Evolutionary conservation across 2,329 filamentous ascomycete species (phyloP).

Genomic region (Fusarium sp.): DNA sequence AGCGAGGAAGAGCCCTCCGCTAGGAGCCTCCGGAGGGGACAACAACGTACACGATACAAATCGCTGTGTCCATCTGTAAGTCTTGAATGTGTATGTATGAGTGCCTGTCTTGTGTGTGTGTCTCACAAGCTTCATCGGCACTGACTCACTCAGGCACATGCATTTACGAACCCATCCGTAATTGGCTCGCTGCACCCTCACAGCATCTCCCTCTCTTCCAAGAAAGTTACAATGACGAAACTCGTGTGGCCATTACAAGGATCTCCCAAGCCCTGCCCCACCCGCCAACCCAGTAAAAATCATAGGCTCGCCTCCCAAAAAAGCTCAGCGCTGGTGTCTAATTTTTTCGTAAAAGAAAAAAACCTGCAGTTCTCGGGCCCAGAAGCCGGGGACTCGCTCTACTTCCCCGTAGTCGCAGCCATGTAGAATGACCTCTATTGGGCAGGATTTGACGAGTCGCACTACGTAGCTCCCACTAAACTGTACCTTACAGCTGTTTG

Average conservation of each 20-base stretch:
- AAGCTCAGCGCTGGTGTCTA: slow-evolving; percentile 29
- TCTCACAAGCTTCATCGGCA: background rate
- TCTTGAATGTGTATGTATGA: background rate
- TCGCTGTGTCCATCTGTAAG: background rate
- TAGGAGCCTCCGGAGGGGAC: background rate
- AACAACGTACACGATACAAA: background rate
- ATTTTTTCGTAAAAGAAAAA: slow-evolving; percentile 2
- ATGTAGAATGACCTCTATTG: slow-evolving; percentile 8
- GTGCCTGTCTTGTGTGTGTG: background rate
- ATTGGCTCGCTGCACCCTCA: background rate
- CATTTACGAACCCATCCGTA: background rate
- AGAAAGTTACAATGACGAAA: slow-evolving; percentile 37
- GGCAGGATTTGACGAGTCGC: background rate
- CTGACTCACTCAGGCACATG: background rate
- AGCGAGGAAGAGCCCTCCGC: background rate
- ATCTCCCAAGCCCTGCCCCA: slow-evolving; percentile 34
- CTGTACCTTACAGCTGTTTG: background rate
- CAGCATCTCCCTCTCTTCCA: background rate
- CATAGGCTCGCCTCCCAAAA: background rate
- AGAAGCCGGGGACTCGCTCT: slow-evolving; percentile 1
- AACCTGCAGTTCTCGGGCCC: slow-evolving; percentile 8
- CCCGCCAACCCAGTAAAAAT: slow-evolving; percentile 14
- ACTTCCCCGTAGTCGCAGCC: background rate
- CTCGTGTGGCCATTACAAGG: slow-evolving; percentile 35
- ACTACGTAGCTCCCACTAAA: slow-evolving; percentile 2